These are phyloP conservation scores for Penicillium brasilianum DNA, from an alignment of 2,329 filamentous ascomycete species.

Conservation along the genomic window DNA sequence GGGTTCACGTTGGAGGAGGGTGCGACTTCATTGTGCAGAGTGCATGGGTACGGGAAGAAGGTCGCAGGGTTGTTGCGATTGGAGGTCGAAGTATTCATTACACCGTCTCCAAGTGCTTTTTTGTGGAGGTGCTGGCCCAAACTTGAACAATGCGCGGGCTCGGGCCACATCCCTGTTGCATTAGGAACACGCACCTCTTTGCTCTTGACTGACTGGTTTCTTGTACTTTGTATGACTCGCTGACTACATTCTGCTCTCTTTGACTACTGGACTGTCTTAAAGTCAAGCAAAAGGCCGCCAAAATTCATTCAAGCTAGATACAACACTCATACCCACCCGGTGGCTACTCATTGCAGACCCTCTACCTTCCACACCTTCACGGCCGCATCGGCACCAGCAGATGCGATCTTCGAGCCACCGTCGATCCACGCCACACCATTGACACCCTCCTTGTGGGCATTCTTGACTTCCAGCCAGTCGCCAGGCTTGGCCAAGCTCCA, in stretches of 20 bases:
- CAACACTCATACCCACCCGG: neutral
- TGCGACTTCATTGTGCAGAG: constrained; percentile 16
- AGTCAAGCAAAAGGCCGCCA: neutral
- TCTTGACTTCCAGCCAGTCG: constrained; percentile 79
- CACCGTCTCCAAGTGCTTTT: neutral
- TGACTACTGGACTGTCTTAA: neutral
- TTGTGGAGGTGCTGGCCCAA: neutral
- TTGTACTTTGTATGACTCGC: neutral
- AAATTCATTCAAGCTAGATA: neutral
- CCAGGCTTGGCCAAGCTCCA: constrained; percentile 88
- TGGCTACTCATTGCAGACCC: constrained; percentile 49
- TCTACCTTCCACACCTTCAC: constrained; percentile 85
- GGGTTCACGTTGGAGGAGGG: constrained; percentile 17
- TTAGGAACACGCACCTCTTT: constrained; percentile 21
- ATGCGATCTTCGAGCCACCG: constrained; percentile 70
- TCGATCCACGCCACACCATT: constrained; percentile 83
- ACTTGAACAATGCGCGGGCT: neutral
- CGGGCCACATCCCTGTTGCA: constrained; percentile 13
- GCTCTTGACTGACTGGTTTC: neutral
- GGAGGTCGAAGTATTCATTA: constrained; percentile 2
- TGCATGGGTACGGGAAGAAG: neutral
- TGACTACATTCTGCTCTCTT: neutral
- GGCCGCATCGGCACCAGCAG: constrained; percentile 82
- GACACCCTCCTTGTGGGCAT: constrained; percentile 96
- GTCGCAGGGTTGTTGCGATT: neutral